A percentile compares a stretch with the other conserved stretches of the same genome.
These are phyloP conservation scores for Macrophomina tecta DNA, from an alignment of 2,329 filamentous ascomycete genomes.

Conservation along the genomic window DNA sequence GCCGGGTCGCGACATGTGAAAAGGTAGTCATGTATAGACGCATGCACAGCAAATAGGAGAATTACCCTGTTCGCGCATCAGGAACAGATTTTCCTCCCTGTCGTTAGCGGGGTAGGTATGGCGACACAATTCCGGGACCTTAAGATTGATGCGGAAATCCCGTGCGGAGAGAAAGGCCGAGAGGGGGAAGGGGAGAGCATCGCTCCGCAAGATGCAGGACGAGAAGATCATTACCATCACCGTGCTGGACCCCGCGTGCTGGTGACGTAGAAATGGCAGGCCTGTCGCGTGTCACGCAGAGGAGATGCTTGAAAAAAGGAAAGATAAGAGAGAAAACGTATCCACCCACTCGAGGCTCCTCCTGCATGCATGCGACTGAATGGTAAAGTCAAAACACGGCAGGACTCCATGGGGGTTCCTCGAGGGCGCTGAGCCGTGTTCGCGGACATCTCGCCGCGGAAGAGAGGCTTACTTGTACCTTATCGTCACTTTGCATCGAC, in stretches of 20 bases:
- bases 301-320: not conserved
- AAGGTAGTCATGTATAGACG: not conserved
- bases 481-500: not conserved
- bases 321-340: not conserved
- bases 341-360: not conserved
- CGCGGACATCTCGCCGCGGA: conserved; percentile 12
- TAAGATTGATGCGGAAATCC: not conserved
- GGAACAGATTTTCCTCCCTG: not conserved
- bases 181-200: not conserved
- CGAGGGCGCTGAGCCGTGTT: not conserved
- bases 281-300: conserved; percentile 15
- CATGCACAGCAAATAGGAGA: conserved; percentile 7
- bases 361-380: not conserved
- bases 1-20: conserved; percentile 13
- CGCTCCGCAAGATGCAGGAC: not conserved
- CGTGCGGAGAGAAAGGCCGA: not conserved
- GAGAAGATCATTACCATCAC: not conserved
- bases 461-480: not conserved
- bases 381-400: not conserved
- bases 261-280: not conserved
- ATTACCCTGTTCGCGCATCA: not conserved
- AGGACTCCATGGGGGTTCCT: not conserved
- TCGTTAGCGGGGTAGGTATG: not conserved
- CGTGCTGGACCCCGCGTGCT: conserved; percentile 4
- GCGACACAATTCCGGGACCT: not conserved